A percentile compares a stretch with the other conserved stretches of the same genome.
These are phyloP conservation scores for Meira nashicola DNA, from an alignment of 1,284 basidiomycete species.

Conservation along the genomic window DNA sequence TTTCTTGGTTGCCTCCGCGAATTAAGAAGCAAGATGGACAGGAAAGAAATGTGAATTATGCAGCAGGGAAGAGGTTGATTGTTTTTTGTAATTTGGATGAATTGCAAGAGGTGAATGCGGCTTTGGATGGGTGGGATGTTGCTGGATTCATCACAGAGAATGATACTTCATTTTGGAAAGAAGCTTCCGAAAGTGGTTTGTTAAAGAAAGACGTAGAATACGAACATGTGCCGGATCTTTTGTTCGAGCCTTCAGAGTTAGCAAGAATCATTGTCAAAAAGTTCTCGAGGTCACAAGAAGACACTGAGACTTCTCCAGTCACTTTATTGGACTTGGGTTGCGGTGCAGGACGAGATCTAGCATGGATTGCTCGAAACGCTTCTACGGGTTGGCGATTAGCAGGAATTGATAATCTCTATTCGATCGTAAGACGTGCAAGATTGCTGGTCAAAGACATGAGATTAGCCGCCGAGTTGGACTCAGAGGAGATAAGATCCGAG, in stretches of 20 bases:
- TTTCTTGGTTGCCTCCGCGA: conserved; percentile 6
- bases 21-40: background rate
- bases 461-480: background rate
- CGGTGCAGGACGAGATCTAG: conserved; percentile 7
- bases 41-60: too few relatives aligned
- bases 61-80: background rate
- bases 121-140: conserved; percentile 1
- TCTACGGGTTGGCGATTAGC: background rate
- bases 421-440: background rate
- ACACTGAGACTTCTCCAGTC: background rate
- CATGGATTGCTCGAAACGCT: background rate
- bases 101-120: background rate
- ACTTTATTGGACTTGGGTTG: conserved; percentile 7
- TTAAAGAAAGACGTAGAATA: background rate
- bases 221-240: background rate
- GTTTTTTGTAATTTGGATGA: background rate
- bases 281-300: background rate
- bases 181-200: background rate
- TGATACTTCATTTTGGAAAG: conserved; percentile 1
- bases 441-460: conserved; percentile 4
- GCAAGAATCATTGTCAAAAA: background rate
- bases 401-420: conserved; percentile 4
- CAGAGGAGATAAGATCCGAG: background rate
- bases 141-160: background rate
- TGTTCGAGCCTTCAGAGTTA: conserved; percentile 5